These are phyloP conservation scores for Colletotrichum agaves DNA, from an alignment of 2,329 filamentous ascomycete genomes.

Conservation along the genomic window DNA sequence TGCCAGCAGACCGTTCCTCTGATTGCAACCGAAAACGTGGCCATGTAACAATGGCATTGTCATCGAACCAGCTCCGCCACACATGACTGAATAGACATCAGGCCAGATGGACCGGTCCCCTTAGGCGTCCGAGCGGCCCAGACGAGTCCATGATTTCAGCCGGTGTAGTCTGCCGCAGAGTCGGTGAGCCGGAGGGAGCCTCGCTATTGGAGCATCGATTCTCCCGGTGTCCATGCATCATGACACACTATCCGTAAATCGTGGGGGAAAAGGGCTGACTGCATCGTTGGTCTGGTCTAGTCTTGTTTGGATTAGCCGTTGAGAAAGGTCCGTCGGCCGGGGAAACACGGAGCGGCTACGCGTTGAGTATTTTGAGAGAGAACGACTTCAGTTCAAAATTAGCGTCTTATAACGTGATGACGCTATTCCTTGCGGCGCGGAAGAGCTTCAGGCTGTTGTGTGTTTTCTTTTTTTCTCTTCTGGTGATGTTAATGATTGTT, in stretches of 20 bases:
- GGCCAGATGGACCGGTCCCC: constrained; percentile 8
- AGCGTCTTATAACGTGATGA: constrained; percentile 19
- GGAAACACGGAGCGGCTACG: constrained; percentile 6
- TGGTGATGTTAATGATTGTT: not conserved
- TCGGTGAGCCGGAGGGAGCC: constrained; percentile 1
- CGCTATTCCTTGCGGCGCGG: constrained; percentile 2
- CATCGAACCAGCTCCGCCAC: not conserved
- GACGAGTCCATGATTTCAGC: constrained; percentile 14
- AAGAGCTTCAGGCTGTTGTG: not conserved
- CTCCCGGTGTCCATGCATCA: not conserved
- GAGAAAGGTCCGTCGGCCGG: constrained; percentile 10
- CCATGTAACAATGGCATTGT: constrained; percentile 4
- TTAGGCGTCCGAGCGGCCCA: constrained; percentile 14
- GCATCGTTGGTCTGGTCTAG: not conserved
- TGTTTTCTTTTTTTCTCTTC: not conserved
- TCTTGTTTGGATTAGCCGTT: not conserved
- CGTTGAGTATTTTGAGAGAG: not conserved
- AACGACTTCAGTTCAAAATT: constrained; percentile 2
- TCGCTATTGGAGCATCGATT: constrained; percentile 12
- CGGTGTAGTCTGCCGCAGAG: constrained; percentile 12
- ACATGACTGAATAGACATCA: constrained; percentile 3
- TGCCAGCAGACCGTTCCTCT: not conserved
- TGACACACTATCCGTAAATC: constrained; percentile 4
- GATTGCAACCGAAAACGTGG: not conserved
- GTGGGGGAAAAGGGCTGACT: not conserved